Evolutionary conservation across 257 asterid genomes (phyloP).

Genomic region (Primulina tabacum): DNA sequence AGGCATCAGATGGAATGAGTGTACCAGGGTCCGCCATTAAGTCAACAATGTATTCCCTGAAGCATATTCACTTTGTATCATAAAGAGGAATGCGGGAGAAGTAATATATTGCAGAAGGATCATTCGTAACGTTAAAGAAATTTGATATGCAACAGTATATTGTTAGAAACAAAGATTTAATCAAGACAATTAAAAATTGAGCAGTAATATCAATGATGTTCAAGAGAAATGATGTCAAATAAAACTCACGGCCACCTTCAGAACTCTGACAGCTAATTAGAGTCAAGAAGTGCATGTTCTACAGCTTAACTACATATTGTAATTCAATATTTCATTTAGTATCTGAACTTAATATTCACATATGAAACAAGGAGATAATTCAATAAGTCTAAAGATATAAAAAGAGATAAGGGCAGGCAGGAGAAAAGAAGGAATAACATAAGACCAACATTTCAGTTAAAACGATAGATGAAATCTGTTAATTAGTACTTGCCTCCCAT

Average conservation of each 20-base stretch:
- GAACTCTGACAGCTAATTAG: conserved; percentile 13
- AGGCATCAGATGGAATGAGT: conserved; percentile 89
- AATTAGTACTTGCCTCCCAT: conserved; percentile 58
- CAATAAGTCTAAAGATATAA: not conserved
- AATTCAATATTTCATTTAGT: no score
- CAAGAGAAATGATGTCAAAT: conserved; percentile 8
- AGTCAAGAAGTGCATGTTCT: not conserved
- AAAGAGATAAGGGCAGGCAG: not conserved
- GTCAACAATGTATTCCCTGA: conserved; percentile 96
- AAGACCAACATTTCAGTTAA: conserved; percentile 1
- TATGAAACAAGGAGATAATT: no score
- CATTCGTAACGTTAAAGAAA: conserved; percentile 15
- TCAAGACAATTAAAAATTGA: conserved; percentile 7
- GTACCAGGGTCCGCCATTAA: conserved; percentile 97
- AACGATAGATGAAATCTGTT: not conserved
- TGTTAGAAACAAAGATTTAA: conserved; percentile 22
- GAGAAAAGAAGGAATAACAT: conserved; percentile 9
- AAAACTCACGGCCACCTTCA: conserved; percentile 10
- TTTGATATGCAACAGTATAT: conserved; percentile 11
- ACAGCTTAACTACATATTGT: not conserved
- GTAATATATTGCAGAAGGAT: conserved; percentile 14
- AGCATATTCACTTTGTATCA: conserved; percentile 28
- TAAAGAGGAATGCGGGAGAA: conserved; percentile 17
- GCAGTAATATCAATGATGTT: conserved; percentile 3
- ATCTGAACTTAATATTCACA: not conserved